Evolutionary conservation across 169 alveolate species (phyloP).

Genomic region (Neospora caninum): DNA sequence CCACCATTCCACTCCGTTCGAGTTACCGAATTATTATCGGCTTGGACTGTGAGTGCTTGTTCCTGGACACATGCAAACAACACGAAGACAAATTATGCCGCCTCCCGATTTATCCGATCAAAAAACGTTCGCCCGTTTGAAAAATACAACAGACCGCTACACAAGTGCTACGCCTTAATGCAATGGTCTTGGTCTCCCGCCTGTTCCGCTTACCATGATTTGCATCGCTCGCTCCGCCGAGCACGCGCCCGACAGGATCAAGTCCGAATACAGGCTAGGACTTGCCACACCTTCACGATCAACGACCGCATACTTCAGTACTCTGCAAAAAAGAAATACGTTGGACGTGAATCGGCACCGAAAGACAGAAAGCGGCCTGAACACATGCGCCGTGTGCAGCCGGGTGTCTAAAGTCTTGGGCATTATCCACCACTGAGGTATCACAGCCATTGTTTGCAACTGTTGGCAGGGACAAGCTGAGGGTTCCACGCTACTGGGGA

Average conservation of each 20-base stretch:
- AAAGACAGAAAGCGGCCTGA: too few relatives aligned
- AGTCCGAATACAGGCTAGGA: conserved; percentile 13
- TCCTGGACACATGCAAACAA: not conserved
- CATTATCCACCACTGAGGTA: too few relatives aligned
- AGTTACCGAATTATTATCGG: not conserved
- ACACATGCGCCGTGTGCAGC: too few relatives aligned
- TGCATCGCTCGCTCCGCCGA: conserved; percentile 9
- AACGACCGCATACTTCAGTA: conserved; percentile 4
- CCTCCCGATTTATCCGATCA: too few relatives aligned
- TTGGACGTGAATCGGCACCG: not conserved
- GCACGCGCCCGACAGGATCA: conserved; percentile 14
- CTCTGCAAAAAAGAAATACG: not conserved
- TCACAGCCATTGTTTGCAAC: too few relatives aligned
- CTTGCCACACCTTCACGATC: conserved; percentile 21
- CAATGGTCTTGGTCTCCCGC: not conserved
- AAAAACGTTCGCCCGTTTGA: too few relatives aligned
- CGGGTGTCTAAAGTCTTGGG: too few relatives aligned
- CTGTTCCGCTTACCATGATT: not conserved
- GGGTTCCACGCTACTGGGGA: too few relatives aligned
- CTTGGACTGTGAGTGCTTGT: not conserved
- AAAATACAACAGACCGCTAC: too few relatives aligned
- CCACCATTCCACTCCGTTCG: not conserved
- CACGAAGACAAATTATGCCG: too few relatives aligned
- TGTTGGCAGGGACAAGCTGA: too few relatives aligned
- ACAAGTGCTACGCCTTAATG: too few relatives aligned